A percentile compares a stretch with the other conserved stretches of the same genome.
phyloP scores from a whole-genome alignment of 352 stramenopile genomes.

The Pythium dissimile region DNA sequence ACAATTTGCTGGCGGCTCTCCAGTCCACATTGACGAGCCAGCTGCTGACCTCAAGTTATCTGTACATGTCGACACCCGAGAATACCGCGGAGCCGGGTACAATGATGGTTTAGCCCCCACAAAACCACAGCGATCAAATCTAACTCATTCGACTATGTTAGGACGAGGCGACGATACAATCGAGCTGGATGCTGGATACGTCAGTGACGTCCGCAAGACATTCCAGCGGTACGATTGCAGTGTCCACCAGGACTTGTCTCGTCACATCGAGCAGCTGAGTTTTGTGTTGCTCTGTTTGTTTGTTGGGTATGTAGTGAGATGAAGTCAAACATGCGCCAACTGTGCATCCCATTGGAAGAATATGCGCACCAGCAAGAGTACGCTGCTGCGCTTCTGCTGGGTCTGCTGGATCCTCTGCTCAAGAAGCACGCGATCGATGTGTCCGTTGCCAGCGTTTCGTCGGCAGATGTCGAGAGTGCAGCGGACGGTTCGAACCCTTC shows the following conservation, averaged over 20 bases:
- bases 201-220: slow-evolving; percentile 58
- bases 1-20: slow-evolving; percentile 64
- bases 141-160: background rate
- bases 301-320: slow-evolving; percentile 78
- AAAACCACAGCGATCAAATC: too few species aligned
- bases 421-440: slow-evolving; percentile 64
- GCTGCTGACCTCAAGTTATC: slow-evolving; percentile 57
- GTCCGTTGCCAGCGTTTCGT: too few species aligned
- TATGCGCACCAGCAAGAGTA: slow-evolving; percentile 84
- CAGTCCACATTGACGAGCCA: slow-evolving; percentile 69
- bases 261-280: too few species aligned
- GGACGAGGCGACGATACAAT: slow-evolving; percentile 10
- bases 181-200: slow-evolving; percentile 69
- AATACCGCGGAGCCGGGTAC: slow-evolving; percentile 59
- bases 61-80: slow-evolving; percentile 76
- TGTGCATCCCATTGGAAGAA: slow-evolving; percentile 80
- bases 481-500: background rate
- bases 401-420: slow-evolving; percentile 63
- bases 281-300: too few species aligned
- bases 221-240: slow-evolving; percentile 37
- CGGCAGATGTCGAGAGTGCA: background rate
- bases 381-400: slow-evolving; percentile 61
- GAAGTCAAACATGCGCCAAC: slow-evolving; percentile 78
- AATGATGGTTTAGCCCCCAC: too few species aligned
- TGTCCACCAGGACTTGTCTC: too few species aligned